A percentile compares a stretch with the other conserved stretches of the same genome.
Conservation (phyloP, 2,329 filamentous ascomycete genomes). For the Fusarium cyanostomum region DNA sequence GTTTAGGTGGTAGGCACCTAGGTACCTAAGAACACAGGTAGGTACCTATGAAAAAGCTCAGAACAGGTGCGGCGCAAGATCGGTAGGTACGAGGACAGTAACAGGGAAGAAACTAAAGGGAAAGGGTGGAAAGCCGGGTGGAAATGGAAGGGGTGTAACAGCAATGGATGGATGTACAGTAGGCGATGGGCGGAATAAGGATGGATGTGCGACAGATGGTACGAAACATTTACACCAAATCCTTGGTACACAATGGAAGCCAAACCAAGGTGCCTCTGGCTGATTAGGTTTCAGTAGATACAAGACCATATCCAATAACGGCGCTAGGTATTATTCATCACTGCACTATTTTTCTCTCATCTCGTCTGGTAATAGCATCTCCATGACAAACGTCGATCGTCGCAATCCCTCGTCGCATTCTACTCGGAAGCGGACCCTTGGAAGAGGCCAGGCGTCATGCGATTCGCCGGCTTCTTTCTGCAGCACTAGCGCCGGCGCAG, state of each 20-base stretch:
- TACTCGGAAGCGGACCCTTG: slow-evolving; percentile 22
- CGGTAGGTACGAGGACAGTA: not conserved
- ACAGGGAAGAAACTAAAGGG: not conserved
- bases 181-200: not conserved
- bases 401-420: slow-evolving; percentile 20
- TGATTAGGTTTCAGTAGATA: slow-evolving; percentile 7
- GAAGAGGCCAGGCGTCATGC: slow-evolving; percentile 1
- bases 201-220: slow-evolving; percentile 5
- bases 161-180: not conserved
- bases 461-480: slow-evolving; percentile 27
- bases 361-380: not conserved
- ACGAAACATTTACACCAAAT: slow-evolving; percentile 24
- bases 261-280: slow-evolving; percentile 13
- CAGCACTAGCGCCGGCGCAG: slow-evolving; percentile 31
- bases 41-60: too few species aligned
- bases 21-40: slow-evolving; percentile 8
- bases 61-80: too few species aligned
- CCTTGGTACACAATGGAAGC: not conserved
- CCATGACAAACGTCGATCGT: slow-evolving; percentile 4
- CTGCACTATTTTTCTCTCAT: not conserved
- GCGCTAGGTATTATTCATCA: not conserved
- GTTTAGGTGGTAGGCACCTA: slow-evolving; percentile 22
- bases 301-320: not conserved
- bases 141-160: slow-evolving; percentile 2
- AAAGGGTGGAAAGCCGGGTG: not conserved